Conservation (phyloP, 805 yeast genomes). For the Yarrowia deformans region DNA sequence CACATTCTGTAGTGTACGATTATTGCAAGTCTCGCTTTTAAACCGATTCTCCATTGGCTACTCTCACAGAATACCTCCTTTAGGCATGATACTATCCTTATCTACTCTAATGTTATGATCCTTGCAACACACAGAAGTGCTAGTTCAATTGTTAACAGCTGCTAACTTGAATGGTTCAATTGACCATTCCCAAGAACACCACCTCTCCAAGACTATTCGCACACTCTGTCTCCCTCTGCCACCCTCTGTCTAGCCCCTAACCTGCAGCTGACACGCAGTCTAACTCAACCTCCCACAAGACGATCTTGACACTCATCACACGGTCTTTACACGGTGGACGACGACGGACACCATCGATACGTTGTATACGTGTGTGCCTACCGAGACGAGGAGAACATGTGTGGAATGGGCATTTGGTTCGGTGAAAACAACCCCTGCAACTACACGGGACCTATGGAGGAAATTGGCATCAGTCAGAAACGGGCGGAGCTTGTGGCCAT, state of each 20-base stretch:
- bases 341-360: constrained; percentile 6
- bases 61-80: no score
- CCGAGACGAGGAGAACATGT: neutral
- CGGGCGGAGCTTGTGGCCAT: constrained; percentile 8
- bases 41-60: no score
- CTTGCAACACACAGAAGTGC: no score
- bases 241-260: neutral
- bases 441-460: constrained; percentile 4
- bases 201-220: no score
- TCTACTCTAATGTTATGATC: no score
- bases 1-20: no score
- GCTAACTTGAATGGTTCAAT: no score
- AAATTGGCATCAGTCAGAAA: constrained; percentile 6
- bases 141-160: no score
- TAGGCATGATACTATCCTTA: no score
- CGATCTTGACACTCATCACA: neutral
- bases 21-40: no score
- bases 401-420: constrained; percentile 16
- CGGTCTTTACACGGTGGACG: constrained; percentile 13
- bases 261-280: neutral
- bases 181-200: no score
- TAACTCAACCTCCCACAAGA: constrained; percentile 1
- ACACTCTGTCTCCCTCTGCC: neutral
- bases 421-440: constrained; percentile 28
- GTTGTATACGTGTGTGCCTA: constrained; percentile 9